Evolutionary conservation across 2,329 filamentous ascomycete species (phyloP).

Genomic region (Hypoxylon sp.): DNA sequence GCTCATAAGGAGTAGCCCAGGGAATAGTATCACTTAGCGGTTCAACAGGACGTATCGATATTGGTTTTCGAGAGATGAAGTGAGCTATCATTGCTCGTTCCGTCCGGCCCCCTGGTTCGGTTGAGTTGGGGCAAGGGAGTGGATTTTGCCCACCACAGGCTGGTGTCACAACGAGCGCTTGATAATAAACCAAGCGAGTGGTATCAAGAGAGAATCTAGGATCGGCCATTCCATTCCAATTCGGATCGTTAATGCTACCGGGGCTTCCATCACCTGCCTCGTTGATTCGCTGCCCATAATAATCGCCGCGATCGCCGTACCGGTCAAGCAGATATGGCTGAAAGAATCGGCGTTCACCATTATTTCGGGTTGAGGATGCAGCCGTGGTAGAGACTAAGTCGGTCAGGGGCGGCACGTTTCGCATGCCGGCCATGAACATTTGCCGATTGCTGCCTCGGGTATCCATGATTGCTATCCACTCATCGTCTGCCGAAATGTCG

Average conservation of each 20-base stretch:
- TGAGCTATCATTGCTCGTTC: conserved; percentile 61
- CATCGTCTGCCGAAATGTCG: conserved; percentile 59
- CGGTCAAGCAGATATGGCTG: conserved; percentile 61
- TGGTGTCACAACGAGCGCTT: conserved; percentile 57
- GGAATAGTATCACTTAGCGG: conserved; percentile 53
- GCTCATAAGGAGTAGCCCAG: conserved; percentile 55
- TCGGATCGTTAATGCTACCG: conserved; percentile 60
- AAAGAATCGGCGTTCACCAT: conserved; percentile 62
- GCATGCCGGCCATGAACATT: conserved; percentile 60
- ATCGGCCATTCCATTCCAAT: conserved; percentile 65
- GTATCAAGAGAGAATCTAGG: conserved; percentile 60
- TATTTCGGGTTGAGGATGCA: conserved; percentile 61
- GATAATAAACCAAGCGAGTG: conserved; percentile 61
- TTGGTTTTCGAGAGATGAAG: conserved; percentile 54
- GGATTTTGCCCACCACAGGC: conserved; percentile 62
- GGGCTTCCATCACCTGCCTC: conserved; percentile 53
- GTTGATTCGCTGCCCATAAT: conserved; percentile 63
- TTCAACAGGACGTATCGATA: conserved; percentile 42
- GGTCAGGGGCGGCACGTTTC: conserved; percentile 59
- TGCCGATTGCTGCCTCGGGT: conserved; percentile 60
- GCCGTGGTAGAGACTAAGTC: conserved; percentile 56
- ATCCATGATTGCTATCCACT: conserved; percentile 62
- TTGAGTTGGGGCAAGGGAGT: conserved; percentile 59
- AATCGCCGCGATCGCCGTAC: conserved; percentile 61
- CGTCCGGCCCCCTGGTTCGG: conserved; percentile 56